A percentile compares a stretch with the other conserved stretches of the same genome.
These are phyloP conservation scores for Ajuga chamaepitys DNA, from an alignment of 257 asterid genomes.

Conservation along the genomic window DNA sequence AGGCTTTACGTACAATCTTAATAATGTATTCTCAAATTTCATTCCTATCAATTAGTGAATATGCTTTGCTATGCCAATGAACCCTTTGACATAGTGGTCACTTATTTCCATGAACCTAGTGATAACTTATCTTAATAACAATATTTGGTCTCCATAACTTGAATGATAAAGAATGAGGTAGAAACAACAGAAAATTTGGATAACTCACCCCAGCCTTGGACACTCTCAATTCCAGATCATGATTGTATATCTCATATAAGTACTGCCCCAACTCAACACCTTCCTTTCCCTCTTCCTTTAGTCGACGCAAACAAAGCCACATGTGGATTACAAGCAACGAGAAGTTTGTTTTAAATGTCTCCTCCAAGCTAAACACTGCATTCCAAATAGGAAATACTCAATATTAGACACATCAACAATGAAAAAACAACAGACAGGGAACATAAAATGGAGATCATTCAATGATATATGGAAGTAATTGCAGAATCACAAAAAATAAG, in stretches of 20 bases:
- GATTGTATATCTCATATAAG: conserved; percentile 79
- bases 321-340: conserved; percentile 83
- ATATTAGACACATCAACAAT: background rate
- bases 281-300: conserved; percentile 84
- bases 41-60: background rate
- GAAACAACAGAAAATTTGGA: conserved; percentile 3
- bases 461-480: background rate
- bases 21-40: background rate
- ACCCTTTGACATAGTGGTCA: background rate
- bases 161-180: background rate
- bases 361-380: conserved; percentile 95
- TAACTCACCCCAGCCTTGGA: conserved; percentile 93
- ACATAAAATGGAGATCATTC: background rate
- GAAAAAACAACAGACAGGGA: background rate
- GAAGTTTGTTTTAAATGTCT: conserved; percentile 80
- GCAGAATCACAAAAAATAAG: conserved; percentile 1
- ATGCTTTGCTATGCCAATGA: background rate
- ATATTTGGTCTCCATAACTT: background rate
- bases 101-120: background rate
- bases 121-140: background rate
- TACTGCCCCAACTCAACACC: conserved; percentile 92
- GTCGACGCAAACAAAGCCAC: conserved; percentile 91
- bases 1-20: background rate
- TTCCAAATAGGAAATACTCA: conserved; percentile 12
- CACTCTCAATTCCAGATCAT: conserved; percentile 89